Percentiles rank a stretch among this genome's conserved stretches.
Conservation (phyloP, 805 yeast genomes). For the Lipomyces yamadae region DNA sequence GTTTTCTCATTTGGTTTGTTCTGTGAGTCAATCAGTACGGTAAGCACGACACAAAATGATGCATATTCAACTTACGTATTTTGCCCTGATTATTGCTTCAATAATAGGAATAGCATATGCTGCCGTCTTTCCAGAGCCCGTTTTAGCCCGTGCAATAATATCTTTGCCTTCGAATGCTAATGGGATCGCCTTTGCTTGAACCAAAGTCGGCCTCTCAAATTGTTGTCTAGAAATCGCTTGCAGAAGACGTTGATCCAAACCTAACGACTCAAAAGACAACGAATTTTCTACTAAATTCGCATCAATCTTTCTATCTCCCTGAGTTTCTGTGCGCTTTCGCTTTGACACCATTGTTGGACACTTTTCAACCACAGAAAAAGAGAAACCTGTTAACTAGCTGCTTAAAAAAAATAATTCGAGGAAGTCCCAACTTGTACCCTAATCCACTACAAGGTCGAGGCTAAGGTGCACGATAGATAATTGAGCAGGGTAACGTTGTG, state of each 20-base stretch:
- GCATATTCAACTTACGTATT: constrained; percentile 21
- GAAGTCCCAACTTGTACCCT: too few species aligned
- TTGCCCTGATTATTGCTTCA: constrained; percentile 64
- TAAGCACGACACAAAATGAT: background rate
- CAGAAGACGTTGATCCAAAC: constrained; percentile 76
- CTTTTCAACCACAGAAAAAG: too few species aligned
- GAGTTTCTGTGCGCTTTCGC: constrained; percentile 8
- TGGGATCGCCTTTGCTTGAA: constrained; percentile 91
- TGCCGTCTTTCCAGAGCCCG: constrained; percentile 95
- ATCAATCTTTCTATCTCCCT: background rate
- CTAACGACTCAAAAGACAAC: constrained; percentile 72
- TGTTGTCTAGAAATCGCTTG: constrained; percentile 82
- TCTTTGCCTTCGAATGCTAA: constrained; percentile 89
- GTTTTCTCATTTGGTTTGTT: constrained; percentile 39
- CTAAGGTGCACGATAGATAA: too few species aligned
- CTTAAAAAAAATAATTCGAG: too few species aligned
- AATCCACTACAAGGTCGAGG: too few species aligned
- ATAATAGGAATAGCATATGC: constrained; percentile 88
- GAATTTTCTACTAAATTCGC: constrained; percentile 7
- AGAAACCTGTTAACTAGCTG: too few species aligned
- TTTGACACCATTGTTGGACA: constrained; percentile 13
- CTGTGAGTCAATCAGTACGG: background rate
- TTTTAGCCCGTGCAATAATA: constrained; percentile 89
- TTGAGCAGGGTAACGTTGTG: too few species aligned
- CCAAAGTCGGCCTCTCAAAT: constrained; percentile 82